Evolutionary conservation across 768 basidiomycete genomes (phyloP).

Genomic region (Mycena venus): DNA sequence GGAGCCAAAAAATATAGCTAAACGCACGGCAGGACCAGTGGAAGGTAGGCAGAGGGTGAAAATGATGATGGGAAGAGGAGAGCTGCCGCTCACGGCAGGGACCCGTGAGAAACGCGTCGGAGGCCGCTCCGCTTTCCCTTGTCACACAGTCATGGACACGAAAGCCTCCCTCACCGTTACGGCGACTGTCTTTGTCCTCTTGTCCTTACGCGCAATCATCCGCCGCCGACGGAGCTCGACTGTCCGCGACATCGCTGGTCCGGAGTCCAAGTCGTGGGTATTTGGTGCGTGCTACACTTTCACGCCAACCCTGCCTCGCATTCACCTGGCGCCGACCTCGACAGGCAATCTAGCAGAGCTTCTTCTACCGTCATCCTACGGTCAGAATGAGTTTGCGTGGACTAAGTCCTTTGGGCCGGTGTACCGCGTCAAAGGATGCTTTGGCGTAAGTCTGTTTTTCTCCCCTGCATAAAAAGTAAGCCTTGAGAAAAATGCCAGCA

Average conservation of each 20-base stretch:
- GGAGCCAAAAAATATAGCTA: too few relatives aligned
- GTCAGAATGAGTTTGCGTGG: constrained; percentile 15
- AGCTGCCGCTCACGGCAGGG: too few relatives aligned
- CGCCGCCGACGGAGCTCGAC: background rate
- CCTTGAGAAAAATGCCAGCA: background rate
- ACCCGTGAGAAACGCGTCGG: too few relatives aligned
- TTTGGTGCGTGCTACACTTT: constrained; percentile 9
- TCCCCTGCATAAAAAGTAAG: background rate
- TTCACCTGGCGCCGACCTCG: background rate
- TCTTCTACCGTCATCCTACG: constrained; percentile 8
- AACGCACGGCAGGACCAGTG: too few relatives aligned
- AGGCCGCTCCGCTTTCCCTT: too few relatives aligned
- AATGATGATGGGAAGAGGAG: too few relatives aligned
- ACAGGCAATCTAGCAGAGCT: constrained; percentile 12
- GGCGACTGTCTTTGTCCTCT: constrained; percentile 6
- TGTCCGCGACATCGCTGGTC: constrained; percentile 8
- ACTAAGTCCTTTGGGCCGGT: background rate
- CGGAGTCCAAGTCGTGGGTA: constrained; percentile 13
- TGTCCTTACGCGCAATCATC: background rate
- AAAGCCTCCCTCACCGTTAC: background rate
- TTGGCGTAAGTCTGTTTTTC: background rate
- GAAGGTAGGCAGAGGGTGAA: too few relatives aligned
- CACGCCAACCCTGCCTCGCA: background rate
- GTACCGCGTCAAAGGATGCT: constrained; percentile 11
- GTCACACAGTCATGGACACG: background rate